These are phyloP conservation scores for Patellifolia procumbens DNA, from an alignment of 179 eudicot species.

Conservation along the genomic window DNA sequence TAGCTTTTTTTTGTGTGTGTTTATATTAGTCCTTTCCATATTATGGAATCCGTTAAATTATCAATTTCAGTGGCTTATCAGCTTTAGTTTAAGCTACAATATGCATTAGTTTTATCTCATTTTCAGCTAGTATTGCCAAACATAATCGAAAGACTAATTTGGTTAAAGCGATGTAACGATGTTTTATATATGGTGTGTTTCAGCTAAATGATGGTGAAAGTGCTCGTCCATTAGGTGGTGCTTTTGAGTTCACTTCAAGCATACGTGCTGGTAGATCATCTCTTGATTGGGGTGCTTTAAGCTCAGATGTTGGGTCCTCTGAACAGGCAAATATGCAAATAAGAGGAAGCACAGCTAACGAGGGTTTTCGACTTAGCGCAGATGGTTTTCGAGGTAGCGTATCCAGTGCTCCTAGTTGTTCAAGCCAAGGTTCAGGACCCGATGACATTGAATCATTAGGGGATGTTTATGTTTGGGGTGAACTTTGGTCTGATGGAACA, in stretches of 20 bases:
- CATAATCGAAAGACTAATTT: no score
- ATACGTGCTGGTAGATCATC: constrained; percentile 54
- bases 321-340: constrained; percentile 74
- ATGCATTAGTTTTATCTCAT: no score
- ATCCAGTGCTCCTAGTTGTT: constrained; percentile 54
- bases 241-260: constrained; percentile 51
- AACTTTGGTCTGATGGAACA: constrained; percentile 69
- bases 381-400: constrained; percentile 45
- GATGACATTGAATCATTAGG: constrained; percentile 60
- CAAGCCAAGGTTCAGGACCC: constrained; percentile 45
- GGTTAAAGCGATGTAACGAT: no score
- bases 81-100: no score
- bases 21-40: no score
- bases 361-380: constrained; percentile 73
- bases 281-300: constrained; percentile 40
- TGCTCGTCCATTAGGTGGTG: constrained; percentile 42
- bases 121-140: no score
- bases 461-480: constrained; percentile 84
- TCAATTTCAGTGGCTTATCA: no score
- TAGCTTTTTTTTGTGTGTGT: no score
- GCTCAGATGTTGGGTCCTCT: constrained; percentile 74
- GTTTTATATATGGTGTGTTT: constrained; percentile 14
- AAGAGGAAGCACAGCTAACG: constrained; percentile 67
- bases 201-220: constrained; percentile 56
- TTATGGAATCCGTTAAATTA: no score